phyloP scores from a whole-genome alignment of 768 basidiomycete genomes.

The Chalciporus sphaerocephalus region DNA sequence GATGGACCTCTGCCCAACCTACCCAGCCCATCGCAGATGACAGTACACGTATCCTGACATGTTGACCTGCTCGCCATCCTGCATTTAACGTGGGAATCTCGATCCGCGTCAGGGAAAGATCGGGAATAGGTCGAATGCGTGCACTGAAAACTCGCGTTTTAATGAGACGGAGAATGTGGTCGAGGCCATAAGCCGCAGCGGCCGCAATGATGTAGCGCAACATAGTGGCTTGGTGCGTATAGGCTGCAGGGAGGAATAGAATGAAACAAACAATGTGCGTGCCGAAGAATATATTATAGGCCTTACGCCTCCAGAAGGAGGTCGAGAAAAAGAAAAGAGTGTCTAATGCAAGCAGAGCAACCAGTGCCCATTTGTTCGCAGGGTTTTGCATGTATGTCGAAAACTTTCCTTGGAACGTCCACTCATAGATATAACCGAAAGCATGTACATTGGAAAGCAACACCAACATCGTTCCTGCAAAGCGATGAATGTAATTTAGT shows the following conservation, averaged over 20 bases:
- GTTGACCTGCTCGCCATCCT: constrained; percentile 60
- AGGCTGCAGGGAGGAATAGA: constrained; percentile 34
- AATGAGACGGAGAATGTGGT: constrained; percentile 42
- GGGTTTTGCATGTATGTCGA: constrained; percentile 4
- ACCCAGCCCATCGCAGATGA: constrained; percentile 36
- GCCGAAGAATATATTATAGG: constrained; percentile 43
- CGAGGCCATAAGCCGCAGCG: constrained; percentile 39
- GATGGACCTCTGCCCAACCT: constrained; percentile 45
- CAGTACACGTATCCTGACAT: constrained; percentile 50
- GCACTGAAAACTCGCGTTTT: constrained; percentile 46
- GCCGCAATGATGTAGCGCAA: constrained; percentile 42
- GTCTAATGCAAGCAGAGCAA: constrained; percentile 34
- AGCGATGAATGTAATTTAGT: constrained; percentile 56
- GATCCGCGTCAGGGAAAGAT: constrained; percentile 44
- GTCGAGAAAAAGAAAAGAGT: constrained; percentile 38
- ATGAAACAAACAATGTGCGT: constrained; percentile 43
- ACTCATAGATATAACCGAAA: constrained; percentile 34
- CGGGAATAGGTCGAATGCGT: constrained; percentile 41
- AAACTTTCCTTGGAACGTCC: constrained; percentile 25
- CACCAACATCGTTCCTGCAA: constrained; percentile 41
- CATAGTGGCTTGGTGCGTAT: constrained; percentile 22
- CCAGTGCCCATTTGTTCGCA: constrained; percentile 26
- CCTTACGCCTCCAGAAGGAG: constrained; percentile 37
- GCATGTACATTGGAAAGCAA: constrained; percentile 41
- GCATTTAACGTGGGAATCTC: constrained; percentile 41